These are phyloP conservation scores for Leptodermis oblonga DNA, from an alignment of 257 asterid species.

Conservation along the genomic window DNA sequence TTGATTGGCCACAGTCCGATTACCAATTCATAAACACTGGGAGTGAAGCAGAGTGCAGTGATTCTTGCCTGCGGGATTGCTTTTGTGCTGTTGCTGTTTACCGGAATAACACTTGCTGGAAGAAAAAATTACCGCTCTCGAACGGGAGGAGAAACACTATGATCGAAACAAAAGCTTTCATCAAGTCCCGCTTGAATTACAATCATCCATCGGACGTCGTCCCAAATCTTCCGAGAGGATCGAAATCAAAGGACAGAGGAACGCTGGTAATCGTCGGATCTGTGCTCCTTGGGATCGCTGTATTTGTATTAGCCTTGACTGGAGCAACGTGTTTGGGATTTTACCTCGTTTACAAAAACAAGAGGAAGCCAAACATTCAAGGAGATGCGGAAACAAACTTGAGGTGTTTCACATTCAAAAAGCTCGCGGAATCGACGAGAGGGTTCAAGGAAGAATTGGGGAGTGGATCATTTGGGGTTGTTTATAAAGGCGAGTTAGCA, in stretches of 20 bases:
- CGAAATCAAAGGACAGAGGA: constrained; percentile 10
- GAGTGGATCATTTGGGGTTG: constrained; percentile 30
- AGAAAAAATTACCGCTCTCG: constrained; percentile 35
- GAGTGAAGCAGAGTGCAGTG: constrained; percentile 24
- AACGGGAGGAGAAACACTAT: constrained; percentile 27
- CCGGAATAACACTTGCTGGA: constrained; percentile 26
- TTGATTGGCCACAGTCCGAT: constrained; percentile 26
- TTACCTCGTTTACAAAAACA: constrained; percentile 22
- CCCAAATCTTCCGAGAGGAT: not conserved
- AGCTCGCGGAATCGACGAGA: constrained; percentile 24
- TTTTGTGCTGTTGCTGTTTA: constrained; percentile 37
- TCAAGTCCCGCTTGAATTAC: constrained; percentile 24
- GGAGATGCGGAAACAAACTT: constrained; percentile 12
- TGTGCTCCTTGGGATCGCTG: constrained; percentile 47
- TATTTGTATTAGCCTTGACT: constrained; percentile 29
- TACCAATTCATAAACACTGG: constrained; percentile 1
- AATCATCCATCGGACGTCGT: not conserved
- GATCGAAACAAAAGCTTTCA: constrained; percentile 7
- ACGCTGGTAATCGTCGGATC: constrained; percentile 34
- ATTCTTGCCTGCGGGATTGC: constrained; percentile 42
- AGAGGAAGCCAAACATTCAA: not conserved
- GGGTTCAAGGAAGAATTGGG: constrained; percentile 32
- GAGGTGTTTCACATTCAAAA: constrained; percentile 17
- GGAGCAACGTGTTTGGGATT: constrained; percentile 24
- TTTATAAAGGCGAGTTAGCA: constrained; percentile 19